Evolutionary conservation across 768 basidiomycete genomes (phyloP).

Genomic region (Rhizopogon vinicolor): DNA sequence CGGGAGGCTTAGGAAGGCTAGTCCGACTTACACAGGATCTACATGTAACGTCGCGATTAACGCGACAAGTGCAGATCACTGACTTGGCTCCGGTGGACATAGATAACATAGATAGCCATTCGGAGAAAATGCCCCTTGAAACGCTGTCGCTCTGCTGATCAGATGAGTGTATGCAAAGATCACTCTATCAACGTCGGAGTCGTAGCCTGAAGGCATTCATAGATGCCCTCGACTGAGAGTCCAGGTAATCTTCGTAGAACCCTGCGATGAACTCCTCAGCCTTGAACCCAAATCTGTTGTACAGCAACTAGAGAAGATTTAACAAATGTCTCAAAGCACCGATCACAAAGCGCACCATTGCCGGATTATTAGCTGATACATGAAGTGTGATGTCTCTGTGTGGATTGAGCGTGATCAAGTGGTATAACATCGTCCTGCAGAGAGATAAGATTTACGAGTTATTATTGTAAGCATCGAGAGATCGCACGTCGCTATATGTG

Average conservation of each 20-base stretch:
- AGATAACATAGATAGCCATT: neutral
- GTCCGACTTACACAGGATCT: neutral
- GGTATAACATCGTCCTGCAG: slow-evolving; percentile 69
- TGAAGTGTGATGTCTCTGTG: slow-evolving; percentile 77
- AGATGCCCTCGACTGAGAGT: slow-evolving; percentile 61
- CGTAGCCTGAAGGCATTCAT: slow-evolving; percentile 80
- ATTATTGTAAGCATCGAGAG: neutral
- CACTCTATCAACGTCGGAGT: slow-evolving; percentile 46
- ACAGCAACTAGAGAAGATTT: slow-evolving; percentile 50
- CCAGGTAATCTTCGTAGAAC: slow-evolving; percentile 79
- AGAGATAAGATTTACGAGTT: neutral
- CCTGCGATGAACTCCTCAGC: slow-evolving; percentile 80
- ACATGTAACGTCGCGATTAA: neutral
- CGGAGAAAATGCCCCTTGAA: neutral
- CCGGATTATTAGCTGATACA: slow-evolving; percentile 77
- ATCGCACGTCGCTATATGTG: slow-evolving; percentile 62
- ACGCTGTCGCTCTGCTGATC: neutral
- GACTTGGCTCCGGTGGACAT: neutral
- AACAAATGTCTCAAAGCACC: slow-evolving; percentile 4
- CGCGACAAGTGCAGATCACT: neutral
- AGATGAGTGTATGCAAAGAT: neutral
- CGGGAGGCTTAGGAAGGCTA: neutral
- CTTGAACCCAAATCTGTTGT: slow-evolving; percentile 86
- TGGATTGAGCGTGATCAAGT: slow-evolving; percentile 67
- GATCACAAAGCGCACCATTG: slow-evolving; percentile 48